Evolutionary conservation across 345 rosid genomes (phyloP), one percentile per base, ranked within the genome.

Genomic region (Aquilaria sinensis): DNA sequence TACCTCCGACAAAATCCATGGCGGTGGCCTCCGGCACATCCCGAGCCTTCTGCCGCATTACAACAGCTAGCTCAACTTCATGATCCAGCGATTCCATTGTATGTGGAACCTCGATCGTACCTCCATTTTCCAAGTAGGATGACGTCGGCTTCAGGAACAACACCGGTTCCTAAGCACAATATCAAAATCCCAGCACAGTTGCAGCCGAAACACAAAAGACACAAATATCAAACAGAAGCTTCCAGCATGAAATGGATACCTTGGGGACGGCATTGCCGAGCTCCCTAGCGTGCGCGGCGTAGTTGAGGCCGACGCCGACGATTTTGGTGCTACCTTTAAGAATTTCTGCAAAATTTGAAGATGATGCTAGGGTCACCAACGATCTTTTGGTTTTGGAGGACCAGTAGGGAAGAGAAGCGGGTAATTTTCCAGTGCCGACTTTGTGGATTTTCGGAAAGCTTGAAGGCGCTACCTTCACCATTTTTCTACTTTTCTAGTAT

Each of bases 261-360:
- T 86, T 88, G 49, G 97, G 95, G 57, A 90, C 82, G 53, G 99
- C 80, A 81, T 86, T 88, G 68, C 97, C 97, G 51, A 94, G 96
- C 30, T 94, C 99, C 72, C 84, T 86, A 73, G 99, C 96, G 69
- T 94, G 99, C 1, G 99, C 95, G 29, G 83, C 88, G 71, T 94
- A 94, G 80, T 94, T 94, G 11, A 95, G 97, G 56, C 97, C 97
- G 34, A 94, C 99, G 74, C 84, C 97, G 37, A 94, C 86, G 81
- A 90, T 90, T 70, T 90, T 90, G 11, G 95, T 88, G 46, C 99
- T 90, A 0, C 70, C 69, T 72, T 90, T 80, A 12, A 85, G 80
- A 14, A 90, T 78, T 55, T 73, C 82, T 46, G 83, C 88, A 3
- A 89, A 54, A 58, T 76, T 69, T 30, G 62, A 68, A 8, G 80